These are phyloP conservation scores for Komagataella kurtzmanii DNA, from an alignment of 805 yeast species.

Conservation along the genomic window DNA sequence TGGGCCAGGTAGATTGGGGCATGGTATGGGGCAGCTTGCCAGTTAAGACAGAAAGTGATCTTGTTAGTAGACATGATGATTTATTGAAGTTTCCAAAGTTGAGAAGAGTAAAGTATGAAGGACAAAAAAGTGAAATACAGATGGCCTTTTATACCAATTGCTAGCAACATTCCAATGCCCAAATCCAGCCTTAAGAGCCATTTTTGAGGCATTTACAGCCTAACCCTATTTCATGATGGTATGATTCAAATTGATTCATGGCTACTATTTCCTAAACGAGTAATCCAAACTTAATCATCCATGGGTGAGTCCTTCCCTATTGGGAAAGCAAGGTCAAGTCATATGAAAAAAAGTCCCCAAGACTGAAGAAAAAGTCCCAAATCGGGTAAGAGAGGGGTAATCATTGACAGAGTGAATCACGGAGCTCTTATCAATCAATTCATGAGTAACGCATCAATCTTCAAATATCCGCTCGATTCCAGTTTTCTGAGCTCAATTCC, in stretches of 20 bases:
- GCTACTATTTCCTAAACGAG: background rate
- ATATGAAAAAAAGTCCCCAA: background rate
- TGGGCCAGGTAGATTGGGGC: slow-evolving; percentile 38
- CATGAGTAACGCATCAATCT: background rate
- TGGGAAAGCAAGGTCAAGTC: background rate
- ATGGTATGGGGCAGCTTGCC: slow-evolving; percentile 45
- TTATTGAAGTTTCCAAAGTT: background rate
- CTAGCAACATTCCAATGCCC: background rate
- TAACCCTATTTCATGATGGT: background rate
- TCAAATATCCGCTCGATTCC: background rate
- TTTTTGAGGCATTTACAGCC: background rate
- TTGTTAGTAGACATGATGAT: slow-evolving; percentile 28
- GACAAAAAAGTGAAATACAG: background rate
- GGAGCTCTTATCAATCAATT: background rate
- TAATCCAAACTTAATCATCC: background rate
- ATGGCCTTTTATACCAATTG: background rate
- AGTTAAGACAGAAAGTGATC: slow-evolving; percentile 36
- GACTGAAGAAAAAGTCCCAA: background rate
- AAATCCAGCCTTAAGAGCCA: background rate
- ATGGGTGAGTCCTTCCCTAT: background rate
- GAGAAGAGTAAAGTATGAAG: background rate
- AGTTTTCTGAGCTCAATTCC: background rate
- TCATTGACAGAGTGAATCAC: background rate
- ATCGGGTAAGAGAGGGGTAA: background rate
- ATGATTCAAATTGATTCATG: background rate